These are phyloP conservation scores for Alternaria postmessia DNA, from an alignment of 2,329 filamentous ascomycete species.

Conservation along the genomic window DNA sequence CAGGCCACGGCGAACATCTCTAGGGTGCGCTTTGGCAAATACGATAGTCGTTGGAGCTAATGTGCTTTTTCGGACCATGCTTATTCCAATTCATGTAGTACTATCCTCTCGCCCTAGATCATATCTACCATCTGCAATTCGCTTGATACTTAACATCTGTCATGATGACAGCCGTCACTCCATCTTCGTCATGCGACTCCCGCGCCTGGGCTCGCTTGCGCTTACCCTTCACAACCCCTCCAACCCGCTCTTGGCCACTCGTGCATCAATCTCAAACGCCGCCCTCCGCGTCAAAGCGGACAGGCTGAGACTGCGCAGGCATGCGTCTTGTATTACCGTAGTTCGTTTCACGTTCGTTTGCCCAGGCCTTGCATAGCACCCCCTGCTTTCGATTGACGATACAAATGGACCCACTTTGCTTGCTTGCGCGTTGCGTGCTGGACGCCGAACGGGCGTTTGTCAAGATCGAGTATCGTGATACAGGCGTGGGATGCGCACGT, in stretches of 20 bases:
- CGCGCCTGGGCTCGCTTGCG: not conserved
- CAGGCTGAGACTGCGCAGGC: constrained; percentile 15
- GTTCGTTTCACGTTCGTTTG: constrained; percentile 20
- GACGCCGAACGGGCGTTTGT: constrained; percentile 1
- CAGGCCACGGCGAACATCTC: not conserved
- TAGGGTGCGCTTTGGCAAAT: not conserved
- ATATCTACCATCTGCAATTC: not conserved
- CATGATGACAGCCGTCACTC: constrained; percentile 22
- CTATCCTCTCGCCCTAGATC: not conserved
- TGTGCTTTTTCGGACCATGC: not conserved
- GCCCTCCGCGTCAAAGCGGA: constrained; percentile 9
- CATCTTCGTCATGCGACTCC: constrained; percentile 10
- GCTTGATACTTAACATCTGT: constrained; percentile 10
- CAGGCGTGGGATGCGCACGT: constrained; percentile 1
- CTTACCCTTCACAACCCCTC: constrained; percentile 4
- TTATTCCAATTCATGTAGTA: not conserved
- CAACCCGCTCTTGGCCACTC: constrained; percentile 5
- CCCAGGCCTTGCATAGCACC: not conserved
- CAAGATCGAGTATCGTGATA: constrained; percentile 2
- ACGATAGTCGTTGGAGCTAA: not conserved
- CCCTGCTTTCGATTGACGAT: constrained; percentile 3
- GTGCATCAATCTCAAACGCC: constrained; percentile 23
- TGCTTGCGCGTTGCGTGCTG: constrained; percentile 6
- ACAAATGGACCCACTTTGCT: constrained; percentile 2
- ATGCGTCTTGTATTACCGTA: constrained; percentile 7